A percentile compares a stretch with the other conserved stretches of the same genome.
phyloP scores from a whole-genome alignment of 805 yeast genomes.

The Saturnispora serradocipensis region DNA sequence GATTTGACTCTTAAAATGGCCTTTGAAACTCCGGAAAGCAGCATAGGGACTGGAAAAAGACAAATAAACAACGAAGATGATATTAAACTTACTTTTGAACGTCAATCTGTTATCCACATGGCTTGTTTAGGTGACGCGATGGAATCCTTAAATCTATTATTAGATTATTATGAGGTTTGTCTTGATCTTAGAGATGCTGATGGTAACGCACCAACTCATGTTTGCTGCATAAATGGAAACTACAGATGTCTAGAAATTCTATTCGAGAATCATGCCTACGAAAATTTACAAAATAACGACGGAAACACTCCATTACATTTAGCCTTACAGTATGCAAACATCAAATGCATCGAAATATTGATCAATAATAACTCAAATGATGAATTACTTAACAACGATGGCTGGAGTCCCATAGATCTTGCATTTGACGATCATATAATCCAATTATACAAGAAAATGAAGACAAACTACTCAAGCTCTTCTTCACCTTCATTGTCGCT shows the following conservation, averaged over 20 bases:
- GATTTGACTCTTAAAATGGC: conserved; percentile 10
- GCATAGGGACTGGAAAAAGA: conserved; percentile 10
- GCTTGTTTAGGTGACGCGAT: conserved; percentile 46
- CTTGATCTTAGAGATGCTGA: conserved; percentile 38
- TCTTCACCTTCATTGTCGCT: conserved; percentile 14
- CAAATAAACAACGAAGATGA: conserved; percentile 29
- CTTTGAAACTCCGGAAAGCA: conserved; percentile 4
- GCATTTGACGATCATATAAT: conserved; percentile 46
- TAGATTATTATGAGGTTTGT: conserved; percentile 47
- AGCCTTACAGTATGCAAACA: conserved; percentile 64
- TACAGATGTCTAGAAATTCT: conserved; percentile 55
- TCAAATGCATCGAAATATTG: conserved; percentile 46
- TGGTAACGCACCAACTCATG: conserved; percentile 60
- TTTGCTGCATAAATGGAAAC: conserved; percentile 52
- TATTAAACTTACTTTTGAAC: conserved; percentile 39
- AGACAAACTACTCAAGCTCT: conserved; percentile 17
- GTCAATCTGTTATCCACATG: conserved; percentile 61
- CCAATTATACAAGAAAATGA: conserved; percentile 29
- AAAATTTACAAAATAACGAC: conserved; percentile 57
- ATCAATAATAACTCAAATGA: conserved; percentile 42
- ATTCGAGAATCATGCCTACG: conserved; percentile 68
- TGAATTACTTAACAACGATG: conserved; percentile 41
- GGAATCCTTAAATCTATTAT: conserved; percentile 62
- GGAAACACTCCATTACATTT: conserved; percentile 83
- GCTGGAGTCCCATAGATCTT: conserved; percentile 58